Conservation (phyloP, 108 stramenopile genomes). For the Cyclotella cryptica region DNA sequence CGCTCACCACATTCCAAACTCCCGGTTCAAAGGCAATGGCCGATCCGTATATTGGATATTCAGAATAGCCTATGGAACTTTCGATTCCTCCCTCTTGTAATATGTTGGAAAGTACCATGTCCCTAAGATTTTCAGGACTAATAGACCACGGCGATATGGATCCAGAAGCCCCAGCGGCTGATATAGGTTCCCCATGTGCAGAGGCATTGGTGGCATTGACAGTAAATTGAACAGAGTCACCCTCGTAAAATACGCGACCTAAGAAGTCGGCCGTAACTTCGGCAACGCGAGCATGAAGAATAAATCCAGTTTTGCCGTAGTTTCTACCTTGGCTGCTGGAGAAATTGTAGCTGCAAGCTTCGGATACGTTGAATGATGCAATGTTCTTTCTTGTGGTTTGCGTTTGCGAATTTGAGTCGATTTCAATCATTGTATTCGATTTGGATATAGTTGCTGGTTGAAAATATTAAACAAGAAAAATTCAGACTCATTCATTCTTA, state of each 20-base stretch:
- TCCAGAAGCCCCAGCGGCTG: neutral
- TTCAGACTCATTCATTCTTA: too few species aligned
- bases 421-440: too few species aligned
- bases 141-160: neutral
- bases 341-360: too few species aligned
- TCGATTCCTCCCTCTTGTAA: constrained; percentile 18
- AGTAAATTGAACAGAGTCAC: constrained; percentile 1
- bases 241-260: constrained; percentile 27
- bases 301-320: constrained; percentile 21
- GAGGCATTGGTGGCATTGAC: too few species aligned
- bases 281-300: constrained; percentile 18
- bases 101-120: constrained; percentile 21
- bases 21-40: constrained; percentile 33
- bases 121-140: neutral
- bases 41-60: constrained; percentile 33
- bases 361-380: too few species aligned
- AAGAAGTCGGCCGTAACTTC: constrained; percentile 17
- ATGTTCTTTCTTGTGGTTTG: too few species aligned
- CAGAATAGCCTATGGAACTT: neutral
- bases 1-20: constrained; percentile 3
- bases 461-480: too few species aligned
- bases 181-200: too few species aligned
- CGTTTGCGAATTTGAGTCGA: too few species aligned
- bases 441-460: too few species aligned
- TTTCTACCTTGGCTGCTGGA: neutral